phyloP scores from a whole-genome alignment of 139 green algal species.

The Asterochloris erici region DNA sequence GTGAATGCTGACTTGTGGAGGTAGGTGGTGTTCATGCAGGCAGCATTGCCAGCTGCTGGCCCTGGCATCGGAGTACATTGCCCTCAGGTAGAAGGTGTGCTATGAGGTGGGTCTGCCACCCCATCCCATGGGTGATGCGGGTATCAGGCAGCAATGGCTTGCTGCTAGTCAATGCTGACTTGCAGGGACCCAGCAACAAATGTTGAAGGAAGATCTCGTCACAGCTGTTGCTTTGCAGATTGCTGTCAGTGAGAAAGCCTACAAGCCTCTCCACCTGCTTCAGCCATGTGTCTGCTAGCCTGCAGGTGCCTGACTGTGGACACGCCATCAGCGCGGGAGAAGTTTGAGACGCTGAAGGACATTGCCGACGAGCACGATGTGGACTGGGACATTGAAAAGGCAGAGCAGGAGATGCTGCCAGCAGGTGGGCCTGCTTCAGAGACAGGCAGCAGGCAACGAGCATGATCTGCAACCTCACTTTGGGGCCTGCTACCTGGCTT shows the following conservation, averaged over 20 bases:
- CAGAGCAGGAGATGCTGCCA: constrained; percentile 39
- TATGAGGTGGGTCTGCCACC: no score
- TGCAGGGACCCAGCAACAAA: neutral
- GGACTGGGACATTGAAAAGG: constrained; percentile 43
- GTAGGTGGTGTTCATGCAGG: no score
- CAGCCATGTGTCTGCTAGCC: neutral
- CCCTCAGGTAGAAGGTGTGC: no score
- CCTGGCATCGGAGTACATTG: no score
- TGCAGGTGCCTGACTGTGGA: constrained; percentile 48
- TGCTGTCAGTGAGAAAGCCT: neutral
- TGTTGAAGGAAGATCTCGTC: neutral
- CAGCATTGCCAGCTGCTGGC: no score
- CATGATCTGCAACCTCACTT: no score
- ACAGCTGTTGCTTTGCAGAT: neutral
- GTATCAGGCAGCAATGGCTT: no score
- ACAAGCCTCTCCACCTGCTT: neutral
- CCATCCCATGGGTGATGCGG: no score
- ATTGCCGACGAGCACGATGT: constrained; percentile 49
- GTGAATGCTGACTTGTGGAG: no score
- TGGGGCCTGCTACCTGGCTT: no score
- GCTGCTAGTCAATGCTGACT: no score
- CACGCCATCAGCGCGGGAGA: constrained; percentile 37
- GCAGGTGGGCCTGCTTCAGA: neutral
- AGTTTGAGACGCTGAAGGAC: constrained; percentile 43
- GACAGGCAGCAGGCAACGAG: no score